Conservation (phyloP, 2,329 filamentous ascomycete genomes). For the Chrysoporthe deuterocubensis region DNA sequence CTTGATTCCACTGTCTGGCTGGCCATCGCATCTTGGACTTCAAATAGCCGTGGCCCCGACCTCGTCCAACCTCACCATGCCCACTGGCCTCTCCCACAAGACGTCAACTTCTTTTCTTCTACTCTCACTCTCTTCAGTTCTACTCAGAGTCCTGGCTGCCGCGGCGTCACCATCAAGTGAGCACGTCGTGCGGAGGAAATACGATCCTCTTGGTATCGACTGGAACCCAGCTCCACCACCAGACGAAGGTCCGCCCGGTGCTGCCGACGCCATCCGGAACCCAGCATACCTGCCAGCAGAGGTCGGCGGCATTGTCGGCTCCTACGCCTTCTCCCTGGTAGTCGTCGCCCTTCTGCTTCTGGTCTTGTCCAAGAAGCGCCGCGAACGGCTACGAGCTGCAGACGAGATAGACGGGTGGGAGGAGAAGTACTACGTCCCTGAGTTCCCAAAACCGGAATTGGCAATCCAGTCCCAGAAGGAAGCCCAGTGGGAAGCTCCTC, state of each 20-base stretch:
- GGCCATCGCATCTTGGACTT: conserved; percentile 17
- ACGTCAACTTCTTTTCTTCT: conserved; percentile 12
- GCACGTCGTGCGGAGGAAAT: conserved; percentile 32
- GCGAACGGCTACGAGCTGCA: conserved; percentile 55
- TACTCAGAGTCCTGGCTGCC: conserved; percentile 35
- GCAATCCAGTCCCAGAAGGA: conserved; percentile 6
- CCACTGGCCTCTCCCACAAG: conserved; percentile 13
- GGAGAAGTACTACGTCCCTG: conserved; percentile 31
- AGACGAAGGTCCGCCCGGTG: conserved; percentile 63
- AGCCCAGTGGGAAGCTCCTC: conserved; percentile 2
- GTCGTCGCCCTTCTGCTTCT: conserved; percentile 72
- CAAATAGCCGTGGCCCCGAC: conserved; percentile 24
- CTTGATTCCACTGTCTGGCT: conserved; percentile 24
- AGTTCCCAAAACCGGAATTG: conserved; percentile 19
- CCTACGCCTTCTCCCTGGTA: conserved; percentile 79
- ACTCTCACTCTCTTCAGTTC: conserved; percentile 28
- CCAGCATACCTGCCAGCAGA: conserved; percentile 74
- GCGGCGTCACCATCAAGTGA: conserved; percentile 31
- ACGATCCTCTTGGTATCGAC: conserved; percentile 52
- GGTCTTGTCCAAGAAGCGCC: conserved; percentile 59
- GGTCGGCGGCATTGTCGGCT: conserved; percentile 80
- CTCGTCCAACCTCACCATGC: conserved; percentile 26
- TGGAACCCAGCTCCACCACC: conserved; percentile 61
- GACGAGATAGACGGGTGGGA: conserved; percentile 49
- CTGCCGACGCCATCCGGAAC: conserved; percentile 63